Evolutionary conservation across 495 filamentous ascomycete species (phyloP).

Genomic region (Xylaria sp.): DNA sequence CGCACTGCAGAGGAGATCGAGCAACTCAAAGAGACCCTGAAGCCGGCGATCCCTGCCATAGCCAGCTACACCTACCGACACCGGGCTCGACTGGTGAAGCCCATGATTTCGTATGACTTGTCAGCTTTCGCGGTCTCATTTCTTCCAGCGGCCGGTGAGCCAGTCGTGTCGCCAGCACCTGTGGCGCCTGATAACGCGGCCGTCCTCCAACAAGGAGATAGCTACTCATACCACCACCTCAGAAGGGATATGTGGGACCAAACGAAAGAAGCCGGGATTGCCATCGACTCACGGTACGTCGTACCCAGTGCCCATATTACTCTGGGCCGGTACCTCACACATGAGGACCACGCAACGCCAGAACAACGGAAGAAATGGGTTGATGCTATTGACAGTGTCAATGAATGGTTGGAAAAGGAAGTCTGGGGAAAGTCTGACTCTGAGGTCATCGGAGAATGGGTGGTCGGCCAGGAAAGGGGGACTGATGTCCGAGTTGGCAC

Average conservation of each 20-base stretch:
- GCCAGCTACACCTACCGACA: constrained; percentile 67
- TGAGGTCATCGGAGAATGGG: constrained; percentile 64
- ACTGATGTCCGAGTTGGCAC: constrained; percentile 71
- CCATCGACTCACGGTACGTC: constrained; percentile 76
- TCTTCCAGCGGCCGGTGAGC: constrained; percentile 73
- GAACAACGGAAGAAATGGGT: constrained; percentile 66
- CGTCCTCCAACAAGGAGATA: constrained; percentile 51
- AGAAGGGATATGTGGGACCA: constrained; percentile 75
- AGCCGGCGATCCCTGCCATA: constrained; percentile 55
- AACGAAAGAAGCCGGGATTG: constrained; percentile 62
- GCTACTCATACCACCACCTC: constrained; percentile 90
- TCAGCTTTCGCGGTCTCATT: constrained; percentile 86
- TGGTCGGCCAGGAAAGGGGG: constrained; percentile 78
- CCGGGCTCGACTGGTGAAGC: constrained; percentile 77
- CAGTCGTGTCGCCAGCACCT: constrained; percentile 46
- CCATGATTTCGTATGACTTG: constrained; percentile 82
- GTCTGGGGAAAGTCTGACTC: constrained; percentile 66
- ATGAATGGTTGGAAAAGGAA: constrained; percentile 68
- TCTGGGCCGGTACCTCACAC: constrained; percentile 76
- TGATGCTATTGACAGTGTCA: constrained; percentile 74
- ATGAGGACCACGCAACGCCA: constrained; percentile 52
- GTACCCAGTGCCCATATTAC: constrained; percentile 91
- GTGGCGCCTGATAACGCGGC: constrained; percentile 35
- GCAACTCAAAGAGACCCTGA: constrained; percentile 61
- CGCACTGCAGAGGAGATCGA: constrained; percentile 67